Conservation (phyloP, 2,329 filamentous ascomycete genomes). For the Exophiala dermatitidis region DNA sequence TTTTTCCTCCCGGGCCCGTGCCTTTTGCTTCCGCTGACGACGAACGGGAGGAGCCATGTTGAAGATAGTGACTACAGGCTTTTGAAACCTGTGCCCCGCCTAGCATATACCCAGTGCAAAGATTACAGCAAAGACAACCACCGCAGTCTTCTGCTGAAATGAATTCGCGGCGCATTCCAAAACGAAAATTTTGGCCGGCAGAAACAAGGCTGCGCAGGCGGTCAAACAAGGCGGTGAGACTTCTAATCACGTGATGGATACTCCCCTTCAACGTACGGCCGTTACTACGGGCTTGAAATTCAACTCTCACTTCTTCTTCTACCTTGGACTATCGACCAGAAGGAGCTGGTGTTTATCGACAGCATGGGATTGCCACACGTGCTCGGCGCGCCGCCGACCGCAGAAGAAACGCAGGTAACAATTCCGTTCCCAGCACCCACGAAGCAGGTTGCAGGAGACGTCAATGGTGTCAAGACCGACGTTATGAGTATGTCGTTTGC, state of each 20-base stretch:
- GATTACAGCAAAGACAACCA: no score
- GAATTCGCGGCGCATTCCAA: background rate
- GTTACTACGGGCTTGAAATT: background rate
- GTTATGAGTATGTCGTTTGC: conserved; percentile 67
- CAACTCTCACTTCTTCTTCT: background rate
- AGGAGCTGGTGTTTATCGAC: no score
- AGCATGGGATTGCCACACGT: conserved; percentile 17
- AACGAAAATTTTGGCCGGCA: conserved; percentile 9
- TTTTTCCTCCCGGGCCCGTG: conserved; percentile 31
- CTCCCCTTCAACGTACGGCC: background rate
- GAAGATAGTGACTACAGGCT: background rate
- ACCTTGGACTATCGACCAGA: background rate
- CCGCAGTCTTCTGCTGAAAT: background rate
- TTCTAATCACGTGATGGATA: background rate
- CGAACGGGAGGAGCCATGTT: conserved; percentile 46
- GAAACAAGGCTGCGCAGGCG: background rate
- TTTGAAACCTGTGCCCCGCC: background rate
- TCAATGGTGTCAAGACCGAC: conserved; percentile 65
- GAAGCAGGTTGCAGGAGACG: conserved; percentile 51
- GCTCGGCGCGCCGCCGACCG: conserved; percentile 8
- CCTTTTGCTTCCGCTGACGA: conserved; percentile 53
- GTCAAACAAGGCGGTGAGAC: conserved; percentile 6
- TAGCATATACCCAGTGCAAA: background rate
- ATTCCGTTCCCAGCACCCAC: conserved; percentile 62
- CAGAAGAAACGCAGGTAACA: conserved; percentile 22